Base-by-base conservation (phyloP, 1,284 basidiomycete species). In the Puccinia coronata region DNA sequence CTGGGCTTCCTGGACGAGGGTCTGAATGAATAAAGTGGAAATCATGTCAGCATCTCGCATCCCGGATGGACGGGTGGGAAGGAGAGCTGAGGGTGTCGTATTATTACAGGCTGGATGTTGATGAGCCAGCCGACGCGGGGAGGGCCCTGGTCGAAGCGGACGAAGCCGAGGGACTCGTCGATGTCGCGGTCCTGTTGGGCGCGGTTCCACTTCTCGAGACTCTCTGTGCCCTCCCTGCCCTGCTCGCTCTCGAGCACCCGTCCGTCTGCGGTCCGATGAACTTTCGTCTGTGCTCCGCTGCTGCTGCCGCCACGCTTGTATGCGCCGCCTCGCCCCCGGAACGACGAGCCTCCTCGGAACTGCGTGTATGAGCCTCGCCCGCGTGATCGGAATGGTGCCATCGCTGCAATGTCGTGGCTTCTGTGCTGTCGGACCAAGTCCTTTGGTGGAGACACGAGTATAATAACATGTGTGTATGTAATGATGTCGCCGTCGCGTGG, bases 81-180 rank as follows among this genome's bases (percentile, higher is more conserved):
- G n/a, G n/a, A n/a, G n/a, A n/a, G n/a, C n/a, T n/a, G n/a, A n/a
- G n/a, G n/a, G n/a, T n/a, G n/a, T n/a, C n/a, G n/a, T n/a, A n/a
- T n/a, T n/a, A n/a, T 84, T 85, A 95, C 93, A 81, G 96, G 94
- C 86, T 97, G 96, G 96, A 99, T 99, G 86, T 98, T 98, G 82
- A 99, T 92, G 85, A 99, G 88, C 97, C 97, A 99, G 0, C 94
- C 95, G 81, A 93, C 92, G 84, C 88, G 90, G 83, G 88, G 88
- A 0, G 84, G 85, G 82, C 88, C 88, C 82, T 93, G 91, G 41
- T 83, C 71, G 76, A 93, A 88, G 79, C 91, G 88, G 61, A 89
- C 88, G 86, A 99, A 99, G 0, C 97, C 97, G 39, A 99, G 88
- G 86, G 92, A 93, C 86, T 94, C 94, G 85, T 99, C 96, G 39